phyloP scores from a whole-genome alignment of 768 basidiomycete species.

The Polyporus arcularius region DNA sequence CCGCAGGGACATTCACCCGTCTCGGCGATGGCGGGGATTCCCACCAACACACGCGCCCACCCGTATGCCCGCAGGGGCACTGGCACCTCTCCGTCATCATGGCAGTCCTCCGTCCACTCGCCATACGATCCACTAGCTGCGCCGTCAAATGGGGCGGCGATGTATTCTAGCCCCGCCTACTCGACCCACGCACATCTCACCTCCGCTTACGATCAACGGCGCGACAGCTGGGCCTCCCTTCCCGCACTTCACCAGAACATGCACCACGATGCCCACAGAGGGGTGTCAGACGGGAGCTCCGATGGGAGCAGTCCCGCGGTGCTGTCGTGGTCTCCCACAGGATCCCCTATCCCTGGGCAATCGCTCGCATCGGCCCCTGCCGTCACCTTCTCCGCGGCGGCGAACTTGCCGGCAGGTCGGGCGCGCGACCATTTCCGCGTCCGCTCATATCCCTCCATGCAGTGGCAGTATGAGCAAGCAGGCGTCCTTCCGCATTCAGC shows the following conservation, averaged over 20 bases:
- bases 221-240: constrained; percentile 16
- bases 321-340: constrained; percentile 20
- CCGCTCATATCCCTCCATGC: constrained; percentile 26
- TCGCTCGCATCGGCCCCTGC: constrained; percentile 27
- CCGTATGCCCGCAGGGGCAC: constrained; percentile 12
- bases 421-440: constrained; percentile 26
- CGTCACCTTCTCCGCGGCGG: constrained; percentile 19
- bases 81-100: constrained; percentile 12
- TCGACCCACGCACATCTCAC: constrained; percentile 4
- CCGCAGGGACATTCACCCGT: constrained; percentile 5
- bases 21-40: constrained; percentile 8
- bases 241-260: constrained; percentile 8
- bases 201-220: constrained; percentile 19
- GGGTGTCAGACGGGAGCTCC: constrained; percentile 14
- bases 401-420: constrained; percentile 23
- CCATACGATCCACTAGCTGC: constrained; percentile 11
- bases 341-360: constrained; percentile 14
- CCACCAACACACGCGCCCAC: constrained; percentile 9
- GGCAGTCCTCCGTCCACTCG: constrained; percentile 1
- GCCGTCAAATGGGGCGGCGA: constrained; percentile 6
- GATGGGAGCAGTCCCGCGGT: constrained; percentile 14
- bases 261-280: constrained; percentile 16
- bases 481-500: constrained; percentile 16
- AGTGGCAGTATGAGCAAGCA: constrained; percentile 23
- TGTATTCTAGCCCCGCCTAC: constrained; percentile 13